Evolutionary conservation across 768 basidiomycete species (phyloP).

Genomic region (Paxillus involutus): DNA sequence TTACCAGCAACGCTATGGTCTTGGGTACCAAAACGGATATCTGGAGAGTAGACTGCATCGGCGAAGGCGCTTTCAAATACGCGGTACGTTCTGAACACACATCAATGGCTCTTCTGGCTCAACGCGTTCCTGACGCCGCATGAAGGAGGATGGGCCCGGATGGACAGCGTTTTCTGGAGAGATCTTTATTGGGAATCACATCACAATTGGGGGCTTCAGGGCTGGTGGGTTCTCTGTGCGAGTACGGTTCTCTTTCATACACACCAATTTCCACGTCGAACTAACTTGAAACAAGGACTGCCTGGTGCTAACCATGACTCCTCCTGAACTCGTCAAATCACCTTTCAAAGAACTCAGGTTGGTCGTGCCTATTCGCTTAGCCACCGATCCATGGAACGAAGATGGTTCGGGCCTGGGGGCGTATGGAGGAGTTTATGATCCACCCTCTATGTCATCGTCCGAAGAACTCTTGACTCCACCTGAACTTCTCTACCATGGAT

Average conservation of each 20-base stretch:
- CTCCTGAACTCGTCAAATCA: slow-evolving; percentile 53
- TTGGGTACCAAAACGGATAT: slow-evolving; percentile 66
- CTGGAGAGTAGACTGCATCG: slow-evolving; percentile 65
- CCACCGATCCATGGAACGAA: slow-evolving; percentile 59
- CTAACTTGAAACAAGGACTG: slow-evolving; percentile 51
- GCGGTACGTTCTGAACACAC: slow-evolving; percentile 39
- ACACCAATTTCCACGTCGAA: not conserved
- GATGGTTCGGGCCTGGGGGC: slow-evolving; percentile 26
- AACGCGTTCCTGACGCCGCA: slow-evolving; percentile 3
- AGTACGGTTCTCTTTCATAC: slow-evolving; percentile 36
- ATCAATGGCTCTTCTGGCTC: not conserved
- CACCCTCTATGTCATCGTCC: slow-evolving; percentile 19
- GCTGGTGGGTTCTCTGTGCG: slow-evolving; percentile 64
- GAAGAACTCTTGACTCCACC: slow-evolving; percentile 21
- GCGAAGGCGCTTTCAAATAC: slow-evolving; percentile 60
- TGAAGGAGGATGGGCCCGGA: slow-evolving; percentile 61
- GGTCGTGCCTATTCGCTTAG: slow-evolving; percentile 61
- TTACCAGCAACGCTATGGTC: slow-evolving; percentile 43
- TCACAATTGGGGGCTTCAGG: slow-evolving; percentile 62
- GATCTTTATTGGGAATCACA: slow-evolving; percentile 46
- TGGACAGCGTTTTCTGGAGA: slow-evolving; percentile 66
- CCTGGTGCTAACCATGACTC: slow-evolving; percentile 58
- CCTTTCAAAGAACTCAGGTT: slow-evolving; percentile 61
- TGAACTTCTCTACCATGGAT: slow-evolving; percentile 7
- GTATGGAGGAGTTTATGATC: not conserved